Evolutionary conservation across 2,329 filamentous ascomycete species (phyloP), one percentile per base, ranked within the genome.

Genomic region (Mariannaea sp.): DNA sequence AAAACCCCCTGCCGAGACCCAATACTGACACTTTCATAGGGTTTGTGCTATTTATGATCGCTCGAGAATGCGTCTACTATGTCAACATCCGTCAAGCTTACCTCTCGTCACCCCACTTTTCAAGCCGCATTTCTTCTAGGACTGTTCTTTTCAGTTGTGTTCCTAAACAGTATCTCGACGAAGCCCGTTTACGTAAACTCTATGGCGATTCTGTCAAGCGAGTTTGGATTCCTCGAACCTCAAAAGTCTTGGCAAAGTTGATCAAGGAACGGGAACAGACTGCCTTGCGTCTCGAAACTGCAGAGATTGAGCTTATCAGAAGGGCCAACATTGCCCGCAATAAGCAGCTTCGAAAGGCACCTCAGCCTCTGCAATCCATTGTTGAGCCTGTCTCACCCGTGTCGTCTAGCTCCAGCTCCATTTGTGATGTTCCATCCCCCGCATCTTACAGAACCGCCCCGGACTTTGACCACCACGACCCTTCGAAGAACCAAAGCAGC

Each of bases 61-160:
- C 92, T 50, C 84, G 93, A 53, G 93, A 97, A 72, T 87, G 85
- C 68, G 88, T 97, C 64, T 96, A 87, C 80, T 96, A 90, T 73
- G 88, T 97, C 77, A 96, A 95, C 67, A 75, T 97, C 45, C 89
- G 92, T 58, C 93, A 97, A 74, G 93, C 93, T 0, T 97, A 95
- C 74, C 83, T 95, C 33, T 82, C 95, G 49, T 92, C 91, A 9
- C 91, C 92, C 9, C 79, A 89, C 41, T 95, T 95, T 70, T 83
- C 91, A 47, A 88, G 87, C 66, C 89, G 92, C 52, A 85, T 97
- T 39, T 97, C 93, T 2, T 93, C 92, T 2, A 86, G 91, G 48
- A 97, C 92, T 1, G 89, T 97, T 1, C 84, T 99, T 10, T 92
- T 96, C 71, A 88, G 91, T 2, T 88, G 90, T 2, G 91, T 97